Percentiles rank a stretch among this genome's conserved stretches.
Evolutionary conservation across 2,329 filamentous ascomycete species (phyloP).

Genomic region (Scleromitrula shiraiana): DNA sequence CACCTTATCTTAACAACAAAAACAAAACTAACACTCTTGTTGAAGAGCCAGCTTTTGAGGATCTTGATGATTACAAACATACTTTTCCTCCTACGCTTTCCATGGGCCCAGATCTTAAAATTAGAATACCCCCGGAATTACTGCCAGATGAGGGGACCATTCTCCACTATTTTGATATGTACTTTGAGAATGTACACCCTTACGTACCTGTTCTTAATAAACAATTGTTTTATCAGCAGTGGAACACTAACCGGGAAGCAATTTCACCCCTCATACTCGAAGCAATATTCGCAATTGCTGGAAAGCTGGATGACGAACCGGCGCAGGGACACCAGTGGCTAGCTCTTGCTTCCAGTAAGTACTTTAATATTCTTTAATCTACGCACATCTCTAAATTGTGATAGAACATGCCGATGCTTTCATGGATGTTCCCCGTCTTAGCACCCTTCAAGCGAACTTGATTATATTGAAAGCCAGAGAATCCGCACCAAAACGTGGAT

Average conservation of each 20-base stretch:
- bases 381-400: slow-evolving; percentile 22
- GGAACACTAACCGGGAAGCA: slow-evolving; percentile 71
- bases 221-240: slow-evolving; percentile 76
- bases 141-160: slow-evolving; percentile 85
- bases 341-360: slow-evolving; percentile 70
- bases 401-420: slow-evolving; percentile 85
- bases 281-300: slow-evolving; percentile 83
- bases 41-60: slow-evolving; percentile 58
- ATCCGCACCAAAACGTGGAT: slow-evolving; percentile 84
- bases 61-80: slow-evolving; percentile 65
- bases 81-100: slow-evolving; percentile 59
- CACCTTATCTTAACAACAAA: slow-evolving; percentile 74
- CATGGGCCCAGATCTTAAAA: slow-evolving; percentile 63
- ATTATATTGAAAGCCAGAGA: slow-evolving; percentile 87
- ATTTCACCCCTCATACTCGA: slow-evolving; percentile 87
- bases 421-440: slow-evolving; percentile 83
- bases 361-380: not conserved
- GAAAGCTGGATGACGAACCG: slow-evolving; percentile 73
- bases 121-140: slow-evolving; percentile 83
- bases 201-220: slow-evolving; percentile 88
- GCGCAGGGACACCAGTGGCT: slow-evolving; percentile 88
- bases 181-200: slow-evolving; percentile 83
- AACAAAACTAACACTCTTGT: slow-evolving; percentile 38
- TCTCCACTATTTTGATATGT: slow-evolving; percentile 80
- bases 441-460: slow-evolving; percentile 83